Percentiles rank a stretch among this genome's conserved stretches.
Evolutionary conservation across 768 basidiomycete genomes (phyloP).

Genomic region (Lentinula detonsa): DNA sequence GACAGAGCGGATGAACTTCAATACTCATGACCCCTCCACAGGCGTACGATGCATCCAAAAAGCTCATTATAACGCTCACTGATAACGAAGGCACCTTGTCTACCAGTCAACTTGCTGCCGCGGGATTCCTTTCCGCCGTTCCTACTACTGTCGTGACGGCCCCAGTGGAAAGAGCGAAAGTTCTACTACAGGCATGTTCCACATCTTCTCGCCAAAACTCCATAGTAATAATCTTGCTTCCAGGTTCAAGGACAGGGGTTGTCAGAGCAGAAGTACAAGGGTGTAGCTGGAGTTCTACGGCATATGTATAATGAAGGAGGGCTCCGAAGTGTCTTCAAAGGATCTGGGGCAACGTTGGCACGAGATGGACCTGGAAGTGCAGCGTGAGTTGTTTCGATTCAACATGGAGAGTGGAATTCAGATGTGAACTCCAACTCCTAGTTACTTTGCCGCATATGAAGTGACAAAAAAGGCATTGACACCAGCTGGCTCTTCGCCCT

Average conservation of each 20-base stretch:
- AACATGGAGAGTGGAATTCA: neutral
- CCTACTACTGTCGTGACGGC: slow-evolving; percentile 92
- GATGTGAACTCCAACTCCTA: slow-evolving; percentile 21
- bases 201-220: neutral
- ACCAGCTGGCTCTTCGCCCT: slow-evolving; percentile 71
- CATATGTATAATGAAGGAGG: slow-evolving; percentile 95
- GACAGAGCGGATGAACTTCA: neutral
- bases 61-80: slow-evolving; percentile 71
- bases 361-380: slow-evolving; percentile 97
- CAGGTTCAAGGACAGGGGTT: slow-evolving; percentile 88
- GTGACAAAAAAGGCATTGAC: slow-evolving; percentile 84
- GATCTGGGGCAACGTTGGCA: slow-evolving; percentile 87
- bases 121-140: slow-evolving; percentile 91
- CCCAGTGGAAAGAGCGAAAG: slow-evolving; percentile 95
- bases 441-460: slow-evolving; percentile 97
- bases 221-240: neutral
- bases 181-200: slow-evolving; percentile 72
- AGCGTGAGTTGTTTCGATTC: slow-evolving; percentile 51
- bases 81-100: slow-evolving; percentile 50
- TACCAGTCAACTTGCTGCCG: slow-evolving; percentile 76
- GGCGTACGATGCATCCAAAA: slow-evolving; percentile 94
- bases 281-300: slow-evolving; percentile 85
- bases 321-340: slow-evolving; percentile 84
- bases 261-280: slow-evolving; percentile 69
- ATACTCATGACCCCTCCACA: slow-evolving; percentile 19